Evolutionary conservation across 768 basidiomycete genomes (phyloP).

Genomic region (Serendipita indica): DNA sequence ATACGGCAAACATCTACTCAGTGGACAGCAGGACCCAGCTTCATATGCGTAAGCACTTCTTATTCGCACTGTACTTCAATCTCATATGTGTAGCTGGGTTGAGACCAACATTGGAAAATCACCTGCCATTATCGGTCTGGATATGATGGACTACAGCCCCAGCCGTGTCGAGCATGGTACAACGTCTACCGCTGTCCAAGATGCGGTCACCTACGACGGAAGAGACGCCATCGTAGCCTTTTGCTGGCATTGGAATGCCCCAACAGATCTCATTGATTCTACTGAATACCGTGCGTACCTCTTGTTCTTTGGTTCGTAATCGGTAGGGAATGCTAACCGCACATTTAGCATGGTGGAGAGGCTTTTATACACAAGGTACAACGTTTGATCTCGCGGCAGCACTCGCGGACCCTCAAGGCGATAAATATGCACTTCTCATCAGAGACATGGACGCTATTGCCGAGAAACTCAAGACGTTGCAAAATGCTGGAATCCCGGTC

Average conservation of each 20-base stretch:
- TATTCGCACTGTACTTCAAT: background rate
- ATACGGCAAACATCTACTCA: slow-evolving; percentile 12
- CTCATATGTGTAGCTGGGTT: background rate
- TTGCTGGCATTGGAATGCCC: slow-evolving; percentile 14
- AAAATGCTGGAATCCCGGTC: slow-evolving; percentile 9
- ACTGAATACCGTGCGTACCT: background rate
- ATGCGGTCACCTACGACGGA: slow-evolving; percentile 11
- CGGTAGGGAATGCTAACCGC: background rate
- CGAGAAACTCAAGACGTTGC: slow-evolving; percentile 9
- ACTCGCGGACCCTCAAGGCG: slow-evolving; percentile 11
- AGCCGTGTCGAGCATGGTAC: slow-evolving; percentile 6
- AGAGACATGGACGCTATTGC: slow-evolving; percentile 14
- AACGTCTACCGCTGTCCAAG: slow-evolving; percentile 10
- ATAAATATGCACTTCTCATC: slow-evolving; percentile 10
- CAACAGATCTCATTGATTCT: slow-evolving; percentile 10
- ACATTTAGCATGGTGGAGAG: slow-evolving; percentile 4
- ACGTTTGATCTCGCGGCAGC: slow-evolving; percentile 13
- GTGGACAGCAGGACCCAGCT: slow-evolving; percentile 12
- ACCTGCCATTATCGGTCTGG: slow-evolving; percentile 12
- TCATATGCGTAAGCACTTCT: slow-evolving; percentile 5
- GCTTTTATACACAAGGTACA: slow-evolving; percentile 11
- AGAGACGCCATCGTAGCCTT: slow-evolving; percentile 10
- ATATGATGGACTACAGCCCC: slow-evolving; percentile 14
- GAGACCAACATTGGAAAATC: slow-evolving; percentile 13
- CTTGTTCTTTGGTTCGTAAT: background rate